Percentiles rank a stretch among this genome's conserved stretches.
These are phyloP conservation scores for Coix lacrymajobi DNA, from an alignment of 176 grass and related monocot species.

Conservation along the genomic window DNA sequence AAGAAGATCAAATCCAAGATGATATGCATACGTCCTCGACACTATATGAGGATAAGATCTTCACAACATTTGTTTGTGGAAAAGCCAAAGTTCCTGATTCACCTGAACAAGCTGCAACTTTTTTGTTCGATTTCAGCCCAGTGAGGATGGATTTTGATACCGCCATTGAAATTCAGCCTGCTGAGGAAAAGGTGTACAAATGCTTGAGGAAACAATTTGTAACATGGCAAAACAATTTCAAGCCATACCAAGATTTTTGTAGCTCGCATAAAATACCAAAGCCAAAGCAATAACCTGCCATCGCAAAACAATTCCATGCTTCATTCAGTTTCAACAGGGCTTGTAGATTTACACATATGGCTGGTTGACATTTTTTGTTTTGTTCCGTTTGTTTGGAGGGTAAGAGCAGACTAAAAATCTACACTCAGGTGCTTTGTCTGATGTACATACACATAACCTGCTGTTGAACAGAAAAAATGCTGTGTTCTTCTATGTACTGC, in stretches of 20 bases:
- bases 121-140: constrained; percentile 58
- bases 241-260: constrained; percentile 74
- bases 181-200: constrained; percentile 42
- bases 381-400: neutral
- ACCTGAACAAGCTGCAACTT: constrained; percentile 16
- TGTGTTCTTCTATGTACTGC: neutral
- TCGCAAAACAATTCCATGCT: too few relatives aligned
- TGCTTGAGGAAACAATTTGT: constrained; percentile 65
- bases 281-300: constrained; percentile 14
- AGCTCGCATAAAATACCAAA: constrained; percentile 55
- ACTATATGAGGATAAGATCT: constrained; percentile 42
- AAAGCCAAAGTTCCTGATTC: constrained; percentile 39
- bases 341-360: neutral
- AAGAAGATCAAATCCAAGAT: constrained; percentile 21
- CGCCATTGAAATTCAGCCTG: constrained; percentile 40
- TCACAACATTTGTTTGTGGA: constrained; percentile 69
- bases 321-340: constrained; percentile 3
- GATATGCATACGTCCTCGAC: constrained; percentile 16
- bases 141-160: constrained; percentile 67
- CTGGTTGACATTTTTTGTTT: neutral
- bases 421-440: neutral
- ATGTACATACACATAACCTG: neutral
- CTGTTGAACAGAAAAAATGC: neutral
- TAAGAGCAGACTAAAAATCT: neutral
- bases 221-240: constrained; percentile 71